phyloP scores from a whole-genome alignment of 1,139 yeast species.

The Casaregolazyma lundiana region DNA sequence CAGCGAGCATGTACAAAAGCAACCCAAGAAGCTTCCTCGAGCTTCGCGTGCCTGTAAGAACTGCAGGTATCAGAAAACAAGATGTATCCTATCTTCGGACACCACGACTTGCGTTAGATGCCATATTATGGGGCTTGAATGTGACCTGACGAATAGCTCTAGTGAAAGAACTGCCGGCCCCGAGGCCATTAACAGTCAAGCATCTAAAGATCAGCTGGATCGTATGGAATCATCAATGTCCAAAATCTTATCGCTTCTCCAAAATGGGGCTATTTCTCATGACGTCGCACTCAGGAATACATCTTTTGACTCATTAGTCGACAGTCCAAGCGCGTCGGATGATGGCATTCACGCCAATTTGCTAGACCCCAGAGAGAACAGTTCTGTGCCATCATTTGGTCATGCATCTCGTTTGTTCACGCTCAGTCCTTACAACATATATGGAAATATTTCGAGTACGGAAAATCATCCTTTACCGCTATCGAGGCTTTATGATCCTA shows the following conservation, averaged over 20 bases:
- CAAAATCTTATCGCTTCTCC: conserved; percentile 21
- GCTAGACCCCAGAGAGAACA: not conserved
- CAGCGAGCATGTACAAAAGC: too few relatives aligned
- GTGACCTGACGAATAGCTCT: conserved; percentile 40
- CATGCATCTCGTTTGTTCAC: conserved; percentile 41
- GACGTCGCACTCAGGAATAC: not conserved
- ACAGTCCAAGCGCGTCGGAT: not conserved
- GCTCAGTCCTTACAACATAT: conserved; percentile 49
- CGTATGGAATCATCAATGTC: conserved; percentile 23
- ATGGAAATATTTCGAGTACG: conserved; percentile 36
- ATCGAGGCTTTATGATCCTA: conserved; percentile 38
- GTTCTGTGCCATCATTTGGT: conserved; percentile 34
- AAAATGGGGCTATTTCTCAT: not conserved
- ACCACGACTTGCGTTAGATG: conserved; percentile 54
- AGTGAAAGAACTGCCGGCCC: not conserved
- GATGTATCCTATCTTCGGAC: conserved; percentile 51
- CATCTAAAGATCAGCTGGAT: conserved; percentile 18
- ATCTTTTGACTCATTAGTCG: not conserved
- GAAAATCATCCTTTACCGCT: conserved; percentile 43
- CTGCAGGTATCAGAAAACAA: conserved; percentile 59
- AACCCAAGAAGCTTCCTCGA: conserved; percentile 31
- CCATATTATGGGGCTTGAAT: conserved; percentile 43
- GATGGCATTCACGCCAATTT: not conserved
- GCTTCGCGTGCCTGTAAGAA: conserved; percentile 54
- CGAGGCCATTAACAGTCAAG: not conserved